These are phyloP conservation scores for Aureobasidium sp. DNA, from an alignment of 2,329 filamentous ascomycete genomes.

Conservation along the genomic window DNA sequence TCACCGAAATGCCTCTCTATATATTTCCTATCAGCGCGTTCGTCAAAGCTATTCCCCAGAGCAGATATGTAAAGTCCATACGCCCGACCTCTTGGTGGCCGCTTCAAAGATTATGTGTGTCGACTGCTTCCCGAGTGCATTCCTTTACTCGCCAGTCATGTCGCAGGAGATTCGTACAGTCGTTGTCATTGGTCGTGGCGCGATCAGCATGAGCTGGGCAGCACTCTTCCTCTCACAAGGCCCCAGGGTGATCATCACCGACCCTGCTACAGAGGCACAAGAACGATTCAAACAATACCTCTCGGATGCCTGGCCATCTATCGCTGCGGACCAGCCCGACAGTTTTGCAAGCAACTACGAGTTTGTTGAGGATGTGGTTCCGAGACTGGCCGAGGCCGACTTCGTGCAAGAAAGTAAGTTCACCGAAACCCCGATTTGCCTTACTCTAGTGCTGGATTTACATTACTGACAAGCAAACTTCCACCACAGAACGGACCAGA, in stretches of 20 bases:
- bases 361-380: not conserved
- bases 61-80: too few relatives aligned
- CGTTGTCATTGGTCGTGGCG: slow-evolving; percentile 41
- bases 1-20: not conserved
- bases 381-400: not conserved
- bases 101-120: too few relatives aligned
- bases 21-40: too few relatives aligned
- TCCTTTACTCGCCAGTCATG: too few relatives aligned
- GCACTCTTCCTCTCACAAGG: slow-evolving; percentile 44
- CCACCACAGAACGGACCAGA: not conserved
- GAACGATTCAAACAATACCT: slow-evolving; percentile 32
- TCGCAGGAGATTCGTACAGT: slow-evolving; percentile 23
- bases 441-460: too few relatives aligned
- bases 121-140: too few relatives aligned
- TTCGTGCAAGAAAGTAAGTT: not conserved
- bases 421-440: too few relatives aligned
- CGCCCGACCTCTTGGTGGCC: too few relatives aligned
- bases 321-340: not conserved
- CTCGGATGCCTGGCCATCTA: slow-evolving; percentile 31
- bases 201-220: slow-evolving; percentile 48
- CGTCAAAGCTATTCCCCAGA: too few relatives aligned
- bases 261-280: slow-evolving; percentile 43
- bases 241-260: slow-evolving; percentile 44
- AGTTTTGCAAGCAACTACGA: not conserved
- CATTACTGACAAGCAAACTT: not conserved